Percentiles rank a stretch among this genome's conserved stretches.
phyloP scores from a whole-genome alignment of 2,329 filamentous ascomycete genomes.

The Exophiala sp. region DNA sequence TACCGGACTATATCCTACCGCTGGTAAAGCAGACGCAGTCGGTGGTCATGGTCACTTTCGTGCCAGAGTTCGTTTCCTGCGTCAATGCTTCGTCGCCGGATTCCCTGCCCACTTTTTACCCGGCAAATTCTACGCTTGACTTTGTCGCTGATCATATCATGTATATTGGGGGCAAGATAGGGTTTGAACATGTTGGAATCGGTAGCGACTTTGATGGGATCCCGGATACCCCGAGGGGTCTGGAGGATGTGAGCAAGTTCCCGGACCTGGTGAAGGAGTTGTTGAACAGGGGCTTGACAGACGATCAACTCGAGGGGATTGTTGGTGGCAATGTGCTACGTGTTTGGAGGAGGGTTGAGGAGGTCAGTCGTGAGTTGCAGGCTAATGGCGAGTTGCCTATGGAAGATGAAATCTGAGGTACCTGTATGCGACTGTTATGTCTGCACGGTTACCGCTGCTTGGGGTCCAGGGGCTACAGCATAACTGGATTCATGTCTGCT shows the following conservation, averaged over 20 bases:
- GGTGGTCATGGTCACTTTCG: constrained; percentile 87
- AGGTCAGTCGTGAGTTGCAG: constrained; percentile 62
- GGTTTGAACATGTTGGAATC: constrained; percentile 79
- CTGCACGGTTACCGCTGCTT: too few relatives aligned
- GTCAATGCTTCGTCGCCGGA: constrained; percentile 55
- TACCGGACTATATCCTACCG: constrained; percentile 72
- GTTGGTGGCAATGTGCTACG: constrained; percentile 74
- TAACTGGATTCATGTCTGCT: too few relatives aligned
- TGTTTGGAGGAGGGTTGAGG: constrained; percentile 75
- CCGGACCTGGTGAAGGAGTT: constrained; percentile 71
- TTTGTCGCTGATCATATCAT: constrained; percentile 75
- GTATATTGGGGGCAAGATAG: constrained; percentile 74
- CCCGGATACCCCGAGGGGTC: constrained; percentile 55
- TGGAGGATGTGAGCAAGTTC: constrained; percentile 80
- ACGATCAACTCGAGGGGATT: constrained; percentile 65
- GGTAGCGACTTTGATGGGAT: constrained; percentile 82
- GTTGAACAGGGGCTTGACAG: constrained; percentile 64
- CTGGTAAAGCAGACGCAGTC: constrained; percentile 66
- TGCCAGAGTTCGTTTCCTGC: constrained; percentile 67
- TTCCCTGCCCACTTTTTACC: constrained; percentile 59
- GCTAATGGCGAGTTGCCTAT: constrained; percentile 37
- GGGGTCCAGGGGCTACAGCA: too few relatives aligned
- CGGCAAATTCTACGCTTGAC: constrained; percentile 62
- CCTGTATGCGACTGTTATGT: too few relatives aligned
- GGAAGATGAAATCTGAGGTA: constrained; percentile 14